These are phyloP conservation scores for Citrus trifoliata DNA, from an alignment of 345 rosid species.

Conservation along the genomic window DNA sequence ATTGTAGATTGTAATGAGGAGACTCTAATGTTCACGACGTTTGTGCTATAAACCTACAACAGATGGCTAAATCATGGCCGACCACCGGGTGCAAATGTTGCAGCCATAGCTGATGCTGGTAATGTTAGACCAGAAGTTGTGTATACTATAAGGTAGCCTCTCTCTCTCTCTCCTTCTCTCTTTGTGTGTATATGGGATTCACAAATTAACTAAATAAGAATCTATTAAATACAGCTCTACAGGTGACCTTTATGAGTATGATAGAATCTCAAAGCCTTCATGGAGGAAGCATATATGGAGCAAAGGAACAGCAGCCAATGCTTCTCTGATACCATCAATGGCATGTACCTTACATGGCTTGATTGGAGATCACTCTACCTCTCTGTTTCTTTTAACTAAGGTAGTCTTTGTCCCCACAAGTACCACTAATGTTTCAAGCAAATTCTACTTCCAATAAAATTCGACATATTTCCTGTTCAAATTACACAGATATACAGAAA, in stretches of 20 bases:
- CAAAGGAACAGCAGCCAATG: conserved; percentile 33
- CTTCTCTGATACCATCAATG: conserved; percentile 33
- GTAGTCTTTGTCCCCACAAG: conserved; percentile 22
- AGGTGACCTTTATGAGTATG: conserved; percentile 66
- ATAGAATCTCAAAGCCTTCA: conserved; percentile 56
- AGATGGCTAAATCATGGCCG: conserved; percentile 68
- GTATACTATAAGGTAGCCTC: conserved; percentile 52
- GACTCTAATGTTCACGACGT: conserved; percentile 25
- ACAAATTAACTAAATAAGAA: conserved; percentile 11
- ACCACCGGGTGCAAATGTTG: conserved; percentile 66
- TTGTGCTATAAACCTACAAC: conserved; percentile 35
- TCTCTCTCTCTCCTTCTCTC: not conserved
- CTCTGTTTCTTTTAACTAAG: conserved; percentile 66
- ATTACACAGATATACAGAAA: not conserved
- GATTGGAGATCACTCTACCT: conserved; percentile 45
- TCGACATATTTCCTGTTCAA: not conserved
- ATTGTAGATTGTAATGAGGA: conserved; percentile 22
- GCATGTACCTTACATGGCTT: conserved; percentile 44
- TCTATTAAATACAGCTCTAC: conserved; percentile 43
- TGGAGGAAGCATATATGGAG: conserved; percentile 71
- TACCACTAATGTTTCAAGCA: not conserved
- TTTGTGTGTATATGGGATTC: not conserved
- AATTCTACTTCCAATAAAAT: not conserved
- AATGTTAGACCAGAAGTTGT: conserved; percentile 45
- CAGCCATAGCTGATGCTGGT: conserved; percentile 52